Base-by-base conservation (phyloP, 257 asterid species). In the Ajuga chamaepitys region DNA sequence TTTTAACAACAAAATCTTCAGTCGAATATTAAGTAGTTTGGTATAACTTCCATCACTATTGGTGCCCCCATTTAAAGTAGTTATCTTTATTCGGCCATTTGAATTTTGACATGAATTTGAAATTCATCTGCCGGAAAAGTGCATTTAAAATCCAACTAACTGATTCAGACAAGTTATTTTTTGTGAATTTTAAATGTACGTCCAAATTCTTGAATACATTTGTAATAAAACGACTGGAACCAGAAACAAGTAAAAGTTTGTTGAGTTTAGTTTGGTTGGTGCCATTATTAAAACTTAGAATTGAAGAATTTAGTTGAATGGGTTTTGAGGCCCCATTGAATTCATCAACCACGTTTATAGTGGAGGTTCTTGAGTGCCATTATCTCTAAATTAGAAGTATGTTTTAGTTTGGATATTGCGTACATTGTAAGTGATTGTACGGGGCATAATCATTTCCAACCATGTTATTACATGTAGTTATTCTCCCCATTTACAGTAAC, bases 211-310 rank as follows among this genome's bases (percentile, higher is more conserved):
- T n/a, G n/a, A n/a, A n/a, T n/a, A n/a, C n/a, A n/a, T n/a, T n/a
- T 4, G 21, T 24, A 22, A 9, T 2, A 11, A 55, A 10, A 55
- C 21, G 6, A 30, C 7, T 30, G 14, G 18, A 40, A 20, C 28
- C 3, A 13, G 17, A 57, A 34, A 40, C 26, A 72, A 42, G 54
- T 3, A 10, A 9, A 20, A 34, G 38, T 53, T 44, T 11, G 74
- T 62, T 35, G 58, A 30, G 38, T 7, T n/a, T n/a, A 32, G 55
- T 70, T 55, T 55, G 51, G 57, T 55, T 50, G 46, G 46, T 59
- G 50, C 18, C 54, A 68, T 74, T 13, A 74, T 47, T 45, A 37
- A 47, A 62, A 41, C 74, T 68, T 59, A 25, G 35, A 72, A 45
- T 2, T 53, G 56, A 62, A 67, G 74, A 38, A 60, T 51, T 61